A percentile compares a stretch with the other conserved stretches of the same genome.
phyloP scores from a whole-genome alignment of 2,329 filamentous ascomycete genomes.

The Periconia macrospinosa region DNA sequence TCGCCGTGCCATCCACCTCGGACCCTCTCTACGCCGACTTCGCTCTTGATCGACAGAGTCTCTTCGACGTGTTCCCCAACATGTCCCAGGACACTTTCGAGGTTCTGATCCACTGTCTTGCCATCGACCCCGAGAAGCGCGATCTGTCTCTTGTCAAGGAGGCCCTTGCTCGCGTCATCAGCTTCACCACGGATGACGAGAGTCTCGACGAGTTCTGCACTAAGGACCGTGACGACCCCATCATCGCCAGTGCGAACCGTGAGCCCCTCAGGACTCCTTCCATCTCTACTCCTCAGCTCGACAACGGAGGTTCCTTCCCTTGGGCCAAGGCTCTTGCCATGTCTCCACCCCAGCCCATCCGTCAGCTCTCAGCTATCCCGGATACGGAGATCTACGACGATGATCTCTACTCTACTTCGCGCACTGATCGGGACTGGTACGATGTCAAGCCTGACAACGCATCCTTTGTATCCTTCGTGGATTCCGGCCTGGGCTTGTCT shows the following conservation, averaged over 20 bases:
- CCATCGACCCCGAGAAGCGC: slow-evolving; percentile 85
- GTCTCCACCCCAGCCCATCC: slow-evolving; percentile 68
- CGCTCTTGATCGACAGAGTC: slow-evolving; percentile 86
- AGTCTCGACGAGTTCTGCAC: slow-evolving; percentile 90
- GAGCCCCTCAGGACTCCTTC: slow-evolving; percentile 95
- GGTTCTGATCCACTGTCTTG: slow-evolving; percentile 87
- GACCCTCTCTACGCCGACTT: slow-evolving; percentile 94
- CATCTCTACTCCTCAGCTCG: slow-evolving; percentile 81
- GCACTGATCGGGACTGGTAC: slow-evolving; percentile 68
- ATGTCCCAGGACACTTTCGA: slow-evolving; percentile 99
- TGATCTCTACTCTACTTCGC: slow-evolving; percentile 81
- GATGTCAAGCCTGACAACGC: slow-evolving; percentile 75
- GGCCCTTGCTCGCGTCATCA: slow-evolving; percentile 76
- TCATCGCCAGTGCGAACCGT: slow-evolving; percentile 82
- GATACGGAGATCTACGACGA: slow-evolving; percentile 78
- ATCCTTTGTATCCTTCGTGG: slow-evolving; percentile 80
- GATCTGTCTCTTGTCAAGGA: slow-evolving; percentile 77
- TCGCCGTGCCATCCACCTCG: slow-evolving; percentile 85
- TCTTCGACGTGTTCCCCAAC: slow-evolving; percentile 97
- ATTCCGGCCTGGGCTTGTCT: slow-evolving; percentile 79
- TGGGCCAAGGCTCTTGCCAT: slow-evolving; percentile 91
- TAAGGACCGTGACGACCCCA: slow-evolving; percentile 72
- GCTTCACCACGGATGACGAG: slow-evolving; percentile 94
- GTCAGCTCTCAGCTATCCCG: slow-evolving; percentile 84
- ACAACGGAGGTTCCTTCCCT: slow-evolving; percentile 78